Conservation (phyloP, 192 early-diverging fungal species). For the Coemansia furcata region DNA sequence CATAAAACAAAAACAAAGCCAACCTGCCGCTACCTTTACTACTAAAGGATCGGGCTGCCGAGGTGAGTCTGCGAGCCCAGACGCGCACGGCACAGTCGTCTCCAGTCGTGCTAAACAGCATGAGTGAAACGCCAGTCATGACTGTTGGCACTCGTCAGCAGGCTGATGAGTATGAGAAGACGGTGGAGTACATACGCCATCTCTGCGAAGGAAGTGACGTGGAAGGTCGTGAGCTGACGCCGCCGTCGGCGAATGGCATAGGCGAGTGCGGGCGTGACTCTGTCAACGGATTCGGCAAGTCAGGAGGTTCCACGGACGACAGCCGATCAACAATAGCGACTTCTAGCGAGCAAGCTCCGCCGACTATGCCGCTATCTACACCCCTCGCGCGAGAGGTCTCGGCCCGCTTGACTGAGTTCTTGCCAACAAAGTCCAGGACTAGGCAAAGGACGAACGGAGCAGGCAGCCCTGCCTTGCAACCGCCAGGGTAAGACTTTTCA, state of each 20-base stretch:
- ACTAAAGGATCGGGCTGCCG: neutral
- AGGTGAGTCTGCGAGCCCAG: neutral
- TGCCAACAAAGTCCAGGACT: neutral
- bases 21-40: neutral
- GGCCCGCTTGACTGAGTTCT: neutral
- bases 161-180: constrained; percentile 26
- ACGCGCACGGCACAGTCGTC: neutral
- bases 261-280: neutral
- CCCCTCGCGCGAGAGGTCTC: neutral
- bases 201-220: constrained; percentile 36
- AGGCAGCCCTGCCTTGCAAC: neutral
- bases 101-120: neutral
- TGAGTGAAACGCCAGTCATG: constrained; percentile 9
- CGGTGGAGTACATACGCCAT: constrained; percentile 35
- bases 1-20: neutral
- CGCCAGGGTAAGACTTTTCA: neutral
- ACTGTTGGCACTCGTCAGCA: constrained; percentile 26
- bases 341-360: neutral
- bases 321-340: neutral
- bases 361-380: neutral
- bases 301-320: neutral
- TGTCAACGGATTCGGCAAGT: constrained; percentile 1
- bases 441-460: constrained; percentile 5
- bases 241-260: neutral
- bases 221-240: neutral